Evolutionary conservation across 192 early-diverging fungal genomes (phyloP), one percentile per base, ranked within the genome.

Genomic region (Backusella parvicylindrica): DNA sequence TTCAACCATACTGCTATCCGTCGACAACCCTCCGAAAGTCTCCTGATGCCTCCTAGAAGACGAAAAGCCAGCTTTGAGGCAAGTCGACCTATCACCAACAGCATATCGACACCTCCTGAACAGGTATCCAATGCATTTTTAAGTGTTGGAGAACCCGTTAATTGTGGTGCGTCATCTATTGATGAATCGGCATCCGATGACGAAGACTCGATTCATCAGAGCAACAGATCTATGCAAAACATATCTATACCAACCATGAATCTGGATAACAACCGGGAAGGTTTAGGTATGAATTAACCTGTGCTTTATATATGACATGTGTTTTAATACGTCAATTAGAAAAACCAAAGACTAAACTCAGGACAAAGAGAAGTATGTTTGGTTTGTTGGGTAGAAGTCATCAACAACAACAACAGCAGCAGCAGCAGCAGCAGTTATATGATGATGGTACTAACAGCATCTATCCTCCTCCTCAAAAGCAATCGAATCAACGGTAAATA

Each of bases 391-490:
- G 23, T 43, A 70, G 16, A 60, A 60, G 23, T 28, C 40, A 68
- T 12, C 23, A 68, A 68, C 21, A 43, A 32, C 28, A 66, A 36
- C 30, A 15, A 66, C n/a, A n/a, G 16, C 23, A 68, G 21, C 18
- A 68, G 15, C 33, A 68, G 37, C 28, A 70, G 5, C 37, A 70
- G 41, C 37, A 41, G 28, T 47, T 70, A 16, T 70, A 70, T 30
- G 68, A 70, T 70, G 68, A 70, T 70, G 68, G 68, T 7, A 31
- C 68, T 30, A 47, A 41, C 47, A 21, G 13, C 6, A 47, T 70
- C 7, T 70, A 70, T n/a, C 68, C 68, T 30, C 68, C 68, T 13
- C 68, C 68, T 31, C 68, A 70, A 47, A 70, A 70, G 23, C 68
- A 40, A 43, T 70, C 68, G 12, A 16, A n/a, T 31, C 68, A 70